Conservation (phyloP, 2,329 filamentous ascomycete genomes). For the Paraphaeosphaeria sporulosa region DNA sequence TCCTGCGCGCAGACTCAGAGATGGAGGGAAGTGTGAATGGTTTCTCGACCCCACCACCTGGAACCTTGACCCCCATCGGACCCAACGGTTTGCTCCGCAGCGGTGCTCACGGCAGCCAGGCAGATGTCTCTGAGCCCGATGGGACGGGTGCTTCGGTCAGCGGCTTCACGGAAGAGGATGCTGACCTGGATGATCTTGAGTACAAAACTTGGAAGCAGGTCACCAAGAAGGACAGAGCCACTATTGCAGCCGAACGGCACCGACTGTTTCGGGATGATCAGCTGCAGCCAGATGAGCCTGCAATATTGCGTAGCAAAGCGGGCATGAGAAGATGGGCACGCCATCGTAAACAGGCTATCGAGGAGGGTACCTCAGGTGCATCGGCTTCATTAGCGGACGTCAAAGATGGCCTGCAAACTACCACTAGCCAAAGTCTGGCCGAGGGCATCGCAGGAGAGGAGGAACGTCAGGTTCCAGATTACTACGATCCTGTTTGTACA, state of each 20-base stretch:
- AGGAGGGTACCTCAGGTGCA: conserved; percentile 53
- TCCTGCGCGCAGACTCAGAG: conserved; percentile 75
- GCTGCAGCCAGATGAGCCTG: conserved; percentile 86
- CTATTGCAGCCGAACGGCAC: conserved; percentile 84
- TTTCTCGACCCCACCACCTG: conserved; percentile 81
- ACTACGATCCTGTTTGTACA: conserved; percentile 86
- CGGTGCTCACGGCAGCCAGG: conserved; percentile 70
- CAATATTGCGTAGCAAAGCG: conserved; percentile 81
- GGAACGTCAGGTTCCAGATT: conserved; percentile 87
- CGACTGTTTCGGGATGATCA: conserved; percentile 85
- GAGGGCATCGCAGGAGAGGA: conserved; percentile 88
- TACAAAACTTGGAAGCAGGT: conserved; percentile 99
- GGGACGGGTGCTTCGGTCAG: conserved; percentile 71
- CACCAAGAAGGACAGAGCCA: conserved; percentile 92
- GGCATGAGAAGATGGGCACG: conserved; percentile 90
- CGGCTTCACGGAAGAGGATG: conserved; percentile 76
- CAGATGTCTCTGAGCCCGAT: conserved; percentile 88
- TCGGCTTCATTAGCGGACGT: conserved; percentile 57
- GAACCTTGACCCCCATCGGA: conserved; percentile 78
- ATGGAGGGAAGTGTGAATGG: conserved; percentile 82
- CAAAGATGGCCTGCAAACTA: conserved; percentile 56
- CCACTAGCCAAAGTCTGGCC: conserved; percentile 77
- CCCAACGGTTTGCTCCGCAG: conserved; percentile 71
- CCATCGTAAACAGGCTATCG: conserved; percentile 72
- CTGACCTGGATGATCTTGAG: conserved; percentile 85